phyloP scores from a whole-genome alignment of 1,139 yeast genomes.

The Suhomyces bribrorum region DNA sequence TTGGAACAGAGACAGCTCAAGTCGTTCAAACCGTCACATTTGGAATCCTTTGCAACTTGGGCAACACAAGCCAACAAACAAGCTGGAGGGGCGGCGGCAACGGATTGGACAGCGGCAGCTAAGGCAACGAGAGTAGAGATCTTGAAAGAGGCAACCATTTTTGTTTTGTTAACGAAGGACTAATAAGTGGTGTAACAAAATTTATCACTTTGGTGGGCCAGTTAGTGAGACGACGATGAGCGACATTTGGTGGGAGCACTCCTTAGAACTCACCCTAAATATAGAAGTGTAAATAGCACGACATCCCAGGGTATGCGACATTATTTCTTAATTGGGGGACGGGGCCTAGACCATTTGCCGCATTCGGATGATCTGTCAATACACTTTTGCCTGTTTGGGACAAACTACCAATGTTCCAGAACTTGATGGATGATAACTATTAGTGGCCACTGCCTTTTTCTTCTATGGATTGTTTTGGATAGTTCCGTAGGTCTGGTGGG shows the following conservation, averaged over 20 bases:
- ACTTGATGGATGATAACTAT: not conserved
- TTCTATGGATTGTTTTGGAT: no score
- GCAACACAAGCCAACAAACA: constrained; percentile 87
- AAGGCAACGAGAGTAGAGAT: constrained; percentile 52
- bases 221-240: constrained; percentile 2
- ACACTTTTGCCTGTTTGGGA: constrained; percentile 7
- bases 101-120: constrained; percentile 50
- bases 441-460: no score
- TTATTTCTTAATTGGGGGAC: constrained; percentile 6
- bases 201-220: not conserved
- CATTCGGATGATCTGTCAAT: constrained; percentile 2
- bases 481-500: no score
- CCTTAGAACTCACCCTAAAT: constrained; percentile 1
- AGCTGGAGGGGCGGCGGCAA: constrained; percentile 81
- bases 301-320: constrained; percentile 8
- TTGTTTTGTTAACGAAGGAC: constrained; percentile 9
- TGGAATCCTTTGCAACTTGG: constrained; percentile 56
- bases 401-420: not conserved
- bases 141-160: constrained; percentile 24
- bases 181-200: not conserved
- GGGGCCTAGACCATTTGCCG: constrained; percentile 8
- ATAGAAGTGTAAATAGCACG: constrained; percentile 9
- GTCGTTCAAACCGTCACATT: constrained; percentile 60
- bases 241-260: constrained; percentile 7
- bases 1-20: constrained; percentile 64